Evolutionary conservation across 345 rosid species (phyloP).

Genomic region (Hirschfeldia incana): DNA sequence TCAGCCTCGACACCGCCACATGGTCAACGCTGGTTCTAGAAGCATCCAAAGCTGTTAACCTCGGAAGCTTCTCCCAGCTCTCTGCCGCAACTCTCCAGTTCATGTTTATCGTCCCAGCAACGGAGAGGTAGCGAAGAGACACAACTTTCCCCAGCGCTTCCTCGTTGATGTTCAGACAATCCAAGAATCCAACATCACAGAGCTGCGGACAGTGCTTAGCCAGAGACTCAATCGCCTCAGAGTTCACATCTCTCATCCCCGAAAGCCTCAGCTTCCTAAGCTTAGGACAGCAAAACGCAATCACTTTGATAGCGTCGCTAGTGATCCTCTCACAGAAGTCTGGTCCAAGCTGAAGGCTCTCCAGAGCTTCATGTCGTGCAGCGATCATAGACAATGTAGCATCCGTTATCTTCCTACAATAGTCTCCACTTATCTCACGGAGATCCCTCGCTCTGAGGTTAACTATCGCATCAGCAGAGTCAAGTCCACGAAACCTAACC

Average conservation of each 20-base stretch:
- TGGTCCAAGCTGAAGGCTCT: conserved; percentile 83
- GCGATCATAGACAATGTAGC: conserved; percentile 72
- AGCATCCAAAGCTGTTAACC: conserved; percentile 68
- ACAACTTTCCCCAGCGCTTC: conserved; percentile 60
- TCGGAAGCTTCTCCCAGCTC: conserved; percentile 69
- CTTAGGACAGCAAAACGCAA: conserved; percentile 69
- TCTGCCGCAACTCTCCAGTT: conserved; percentile 68
- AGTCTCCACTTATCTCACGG: conserved; percentile 71
- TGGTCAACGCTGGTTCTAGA: conserved; percentile 73
- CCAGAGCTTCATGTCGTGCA: conserved; percentile 72
- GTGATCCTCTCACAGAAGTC: conserved; percentile 80
- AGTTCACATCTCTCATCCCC: conserved; percentile 65
- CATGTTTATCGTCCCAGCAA: conserved; percentile 76
- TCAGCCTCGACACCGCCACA: conserved; percentile 52
- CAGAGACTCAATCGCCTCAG: conserved; percentile 71
- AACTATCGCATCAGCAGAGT: conserved; percentile 74
- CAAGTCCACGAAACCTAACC: conserved; percentile 68
- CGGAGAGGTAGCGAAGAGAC: conserved; percentile 69
- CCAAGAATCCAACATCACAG: conserved; percentile 71
- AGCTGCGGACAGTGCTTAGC: conserved; percentile 65
- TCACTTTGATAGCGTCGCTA: conserved; percentile 68
- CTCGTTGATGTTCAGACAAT: conserved; percentile 68
- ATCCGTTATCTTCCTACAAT: conserved; percentile 76
- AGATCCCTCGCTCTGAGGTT: conserved; percentile 61
- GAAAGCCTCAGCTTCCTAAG: conserved; percentile 73